Evolutionary conservation across 139 green algal genomes (phyloP).

Genomic region (Dunaliella primolecta): DNA sequence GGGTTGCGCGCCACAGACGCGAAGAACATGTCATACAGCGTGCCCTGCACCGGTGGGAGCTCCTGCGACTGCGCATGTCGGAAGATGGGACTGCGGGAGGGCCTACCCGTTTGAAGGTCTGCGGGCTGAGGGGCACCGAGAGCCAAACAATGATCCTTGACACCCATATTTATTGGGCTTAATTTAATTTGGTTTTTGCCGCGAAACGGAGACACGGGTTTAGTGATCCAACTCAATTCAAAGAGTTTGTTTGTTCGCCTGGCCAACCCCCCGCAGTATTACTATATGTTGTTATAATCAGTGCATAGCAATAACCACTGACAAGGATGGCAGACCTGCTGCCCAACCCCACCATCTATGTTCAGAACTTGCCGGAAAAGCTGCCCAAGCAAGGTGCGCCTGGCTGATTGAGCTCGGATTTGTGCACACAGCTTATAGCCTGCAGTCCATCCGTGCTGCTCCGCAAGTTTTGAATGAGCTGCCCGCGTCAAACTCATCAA

Average conservation of each 20-base stretch:
- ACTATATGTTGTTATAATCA: too few relatives aligned
- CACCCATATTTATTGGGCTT: background rate
- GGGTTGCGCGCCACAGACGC: background rate
- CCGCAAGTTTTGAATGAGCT: background rate
- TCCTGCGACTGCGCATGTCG: background rate
- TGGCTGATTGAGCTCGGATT: too few relatives aligned
- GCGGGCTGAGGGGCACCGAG: too few relatives aligned
- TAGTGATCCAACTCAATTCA: background rate
- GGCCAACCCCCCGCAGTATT: too few relatives aligned
- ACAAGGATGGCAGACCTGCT: slow-evolving; percentile 52
- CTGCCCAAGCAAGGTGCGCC: slow-evolving; percentile 85
- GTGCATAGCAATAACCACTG: too few relatives aligned
- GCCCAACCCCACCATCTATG: slow-evolving; percentile 91
- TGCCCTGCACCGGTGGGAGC: background rate
- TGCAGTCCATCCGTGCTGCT: background rate
- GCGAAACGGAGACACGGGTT: too few relatives aligned
- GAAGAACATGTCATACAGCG: background rate
- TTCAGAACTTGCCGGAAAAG: slow-evolving; percentile 95
- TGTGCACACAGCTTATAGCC: too few relatives aligned
- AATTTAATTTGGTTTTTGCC: background rate
- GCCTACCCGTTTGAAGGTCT: too few relatives aligned
- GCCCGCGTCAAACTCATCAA: background rate
- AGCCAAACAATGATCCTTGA: too few relatives aligned
- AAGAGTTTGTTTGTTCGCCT: background rate
- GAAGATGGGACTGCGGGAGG: background rate